These are phyloP conservation scores for Saccharomycopsis sp. DNA, from an alignment of 805 yeast species.

Conservation along the genomic window DNA sequence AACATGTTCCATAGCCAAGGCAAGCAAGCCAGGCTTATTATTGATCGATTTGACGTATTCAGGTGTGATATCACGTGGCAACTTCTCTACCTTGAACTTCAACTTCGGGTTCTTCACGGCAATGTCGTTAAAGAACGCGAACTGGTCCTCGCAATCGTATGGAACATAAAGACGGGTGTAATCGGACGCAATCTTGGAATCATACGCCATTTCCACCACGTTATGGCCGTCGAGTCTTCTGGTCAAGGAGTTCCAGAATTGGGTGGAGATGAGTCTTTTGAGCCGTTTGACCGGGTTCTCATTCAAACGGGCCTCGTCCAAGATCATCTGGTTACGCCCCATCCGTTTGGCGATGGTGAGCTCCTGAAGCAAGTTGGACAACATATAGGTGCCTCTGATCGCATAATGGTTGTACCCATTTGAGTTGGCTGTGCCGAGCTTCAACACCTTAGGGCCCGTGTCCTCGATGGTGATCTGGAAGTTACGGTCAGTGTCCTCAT, in stretches of 20 bases:
- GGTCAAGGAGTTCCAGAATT: constrained; percentile 77
- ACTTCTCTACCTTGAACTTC: constrained; percentile 63
- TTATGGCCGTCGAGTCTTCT: constrained; percentile 58
- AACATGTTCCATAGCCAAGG: constrained; percentile 60
- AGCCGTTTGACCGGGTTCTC: constrained; percentile 84
- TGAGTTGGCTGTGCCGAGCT: constrained; percentile 77
- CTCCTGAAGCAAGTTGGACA: constrained; percentile 81
- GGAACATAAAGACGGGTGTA: constrained; percentile 79
- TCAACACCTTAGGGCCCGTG: constrained; percentile 74
- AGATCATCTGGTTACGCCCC: constrained; percentile 69
- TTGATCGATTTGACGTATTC: constrained; percentile 72
- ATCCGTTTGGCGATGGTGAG: constrained; percentile 76
- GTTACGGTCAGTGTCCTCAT: constrained; percentile 82
- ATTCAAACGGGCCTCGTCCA: constrained; percentile 77
- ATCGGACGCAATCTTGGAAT: constrained; percentile 64
- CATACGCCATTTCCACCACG: constrained; percentile 65
- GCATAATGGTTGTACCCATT: constrained; percentile 69
- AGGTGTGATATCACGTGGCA: constrained; percentile 71
- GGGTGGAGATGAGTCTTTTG: constrained; percentile 62
- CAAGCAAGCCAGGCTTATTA: constrained; percentile 77
- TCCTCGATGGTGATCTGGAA: constrained; percentile 83
- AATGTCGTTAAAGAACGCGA: constrained; percentile 53
- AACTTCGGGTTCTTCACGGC: constrained; percentile 49
- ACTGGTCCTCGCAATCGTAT: constrained; percentile 60
- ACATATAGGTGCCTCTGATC: constrained; percentile 83